Base-by-base conservation (phyloP, 139 green algal species). In the Dunaliella primolecta region DNA sequence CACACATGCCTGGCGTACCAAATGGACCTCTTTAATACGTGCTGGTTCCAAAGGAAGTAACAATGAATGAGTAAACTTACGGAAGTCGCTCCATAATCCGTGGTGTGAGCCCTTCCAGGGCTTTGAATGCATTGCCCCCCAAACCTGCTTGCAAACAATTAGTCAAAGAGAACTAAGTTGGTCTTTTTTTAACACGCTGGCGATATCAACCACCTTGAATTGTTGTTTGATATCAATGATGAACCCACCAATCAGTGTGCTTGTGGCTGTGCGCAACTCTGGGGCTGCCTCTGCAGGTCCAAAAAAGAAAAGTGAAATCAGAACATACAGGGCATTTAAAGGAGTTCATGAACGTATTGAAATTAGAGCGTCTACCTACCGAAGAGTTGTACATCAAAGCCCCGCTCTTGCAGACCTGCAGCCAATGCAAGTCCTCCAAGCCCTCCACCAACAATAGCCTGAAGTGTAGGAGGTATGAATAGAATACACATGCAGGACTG, bases 191-290 rank as follows among this genome's bases (percentile, higher is more conserved):
- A n/a, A n/a, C n/a, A n/a, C n/a, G n/a, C n/a, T n/a, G n/a, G n/a
- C n/a, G n/a, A n/a, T n/a, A n/a, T n/a, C n/a, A n/a, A n/a, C n/a
- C n/a, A n/a, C n/a, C n/a, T n/a, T n/a, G n/a, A n/a, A n/a, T n/a
- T n/a, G n/a, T n/a, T n/a, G n/a, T n/a, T n/a, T n/a, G n/a, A n/a
- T n/a, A n/a, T n/a, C n/a, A n/a, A n/a, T n/a, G n/a, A n/a, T n/a
- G n/a, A n/a, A n/a, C n/a, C n/a, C n/a, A n/a, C 86, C 84, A 74
- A 92, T 90, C 38, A 92, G 78, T 21, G 89, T 92, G 34, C 84
- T 81, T 2, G 86, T 91, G 75, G 83, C 88, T 0, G 82, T 82
- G 0, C 87, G 81, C 46, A 92, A 78, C 84, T 84, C 57, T 57
- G 79, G 38, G n/a, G 86, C 78, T 0, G 87, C 89, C 77, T 84